Base-by-base conservation (phyloP, 345 rosid genomes). In the Physaria fendleri region DNA sequence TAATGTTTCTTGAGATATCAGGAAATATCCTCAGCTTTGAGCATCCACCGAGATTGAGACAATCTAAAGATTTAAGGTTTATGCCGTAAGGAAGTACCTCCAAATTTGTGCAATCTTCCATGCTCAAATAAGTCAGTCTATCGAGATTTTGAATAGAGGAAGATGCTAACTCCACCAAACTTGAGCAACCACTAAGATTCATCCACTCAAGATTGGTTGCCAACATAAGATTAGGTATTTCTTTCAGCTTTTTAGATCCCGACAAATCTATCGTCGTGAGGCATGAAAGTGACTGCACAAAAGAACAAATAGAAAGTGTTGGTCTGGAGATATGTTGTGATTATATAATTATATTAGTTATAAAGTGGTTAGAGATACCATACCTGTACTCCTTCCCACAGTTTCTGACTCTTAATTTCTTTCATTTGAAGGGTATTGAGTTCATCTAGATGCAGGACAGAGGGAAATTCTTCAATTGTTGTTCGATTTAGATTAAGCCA, bases 21-120 rank as follows among this genome's bases (percentile, higher is more conserved):
- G 64, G 69, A 15, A 70, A 57, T 2, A 1, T 28, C 23, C 5
- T 24, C 27, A 69, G 23, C 4, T 2, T 30, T 11, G 11, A 18
- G 67, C 79, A 76, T 0, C 46, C 37, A 9, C 3, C 44, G 4
- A 23, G 62, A 67, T 29, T 47, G 25, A 38, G 33, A 52, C 33
- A 37, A 14, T 25, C 48, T 17, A 43, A 34, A 18, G 14, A 72
- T 14, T 27, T 9, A 7, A 48, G 21, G 35, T 25, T 27, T 21
- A 48, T 8, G 35, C 12, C 22, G 0, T 5, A 15, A 2, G 53
- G 49, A 21, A 43, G 28, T 12, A 2, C 3, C 49, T 43, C 49
- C 4, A 43, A 1, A 3, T 21, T 3, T 43, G 4, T 43, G 49
- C 49, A 43, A 22, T 43, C 16, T 43, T 40, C 44, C 44, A 40